Evolutionary conservation across 768 basidiomycete species (phyloP).

Genomic region (Phylloporus scabripes): DNA sequence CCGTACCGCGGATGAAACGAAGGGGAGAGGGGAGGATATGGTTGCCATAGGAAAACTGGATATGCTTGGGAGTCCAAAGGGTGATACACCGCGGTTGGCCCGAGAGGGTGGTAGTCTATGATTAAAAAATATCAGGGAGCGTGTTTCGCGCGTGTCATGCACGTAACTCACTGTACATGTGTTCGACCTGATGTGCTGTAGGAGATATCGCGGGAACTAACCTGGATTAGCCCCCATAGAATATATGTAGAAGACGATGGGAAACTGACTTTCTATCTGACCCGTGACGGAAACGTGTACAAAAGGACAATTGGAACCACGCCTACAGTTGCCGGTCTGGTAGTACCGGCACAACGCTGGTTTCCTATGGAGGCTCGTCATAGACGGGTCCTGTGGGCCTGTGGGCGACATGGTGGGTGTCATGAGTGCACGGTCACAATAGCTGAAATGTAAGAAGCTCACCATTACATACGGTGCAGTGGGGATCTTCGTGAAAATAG

Average conservation of each 20-base stretch:
- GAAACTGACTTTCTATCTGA: conserved; percentile 16
- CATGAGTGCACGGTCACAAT: conserved; percentile 1
- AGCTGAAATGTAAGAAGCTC: conserved; percentile 1
- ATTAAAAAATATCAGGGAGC: conserved; percentile 3
- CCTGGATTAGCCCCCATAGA: conserved; percentile 8
- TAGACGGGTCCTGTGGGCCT: conserved; percentile 8
- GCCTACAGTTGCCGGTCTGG: conserved; percentile 23
- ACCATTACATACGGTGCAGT: conserved; percentile 12
- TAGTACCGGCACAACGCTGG: conserved; percentile 22
- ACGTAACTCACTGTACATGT: conserved; percentile 16
- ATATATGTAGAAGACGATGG: not conserved
- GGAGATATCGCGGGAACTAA: conserved; percentile 9
- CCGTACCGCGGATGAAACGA: conserved; percentile 16
- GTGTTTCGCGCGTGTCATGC: not conserved
- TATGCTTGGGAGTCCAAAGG: conserved; percentile 11
- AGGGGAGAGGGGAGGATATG: conserved; percentile 26
- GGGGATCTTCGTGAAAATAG: conserved; percentile 13
- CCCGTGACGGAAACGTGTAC: conserved; percentile 9
- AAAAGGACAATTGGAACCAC: conserved; percentile 26
- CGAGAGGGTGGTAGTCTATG: conserved; percentile 16
- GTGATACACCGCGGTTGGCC: conserved; percentile 18
- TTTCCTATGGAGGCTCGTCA: conserved; percentile 6
- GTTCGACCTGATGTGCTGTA: conserved; percentile 13
- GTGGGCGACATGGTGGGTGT: conserved; percentile 4
- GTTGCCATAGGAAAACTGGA: conserved; percentile 22